phyloP scores from a whole-genome alignment of 208 protist species.

The Acanthamoeba royreba region DNA sequence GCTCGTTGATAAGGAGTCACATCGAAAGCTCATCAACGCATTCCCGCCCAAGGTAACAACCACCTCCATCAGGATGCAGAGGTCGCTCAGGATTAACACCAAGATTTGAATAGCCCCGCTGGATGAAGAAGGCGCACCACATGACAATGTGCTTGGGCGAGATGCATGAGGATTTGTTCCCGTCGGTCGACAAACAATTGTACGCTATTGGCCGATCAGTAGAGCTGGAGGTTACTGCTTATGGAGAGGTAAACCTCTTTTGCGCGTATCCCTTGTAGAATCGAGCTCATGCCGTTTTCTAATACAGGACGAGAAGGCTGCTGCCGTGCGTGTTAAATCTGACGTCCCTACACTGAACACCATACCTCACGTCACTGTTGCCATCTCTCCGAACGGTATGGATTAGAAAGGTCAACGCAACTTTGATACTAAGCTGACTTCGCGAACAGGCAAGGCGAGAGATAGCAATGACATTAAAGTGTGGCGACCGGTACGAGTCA shows the following conservation, averaged over 20 bases:
- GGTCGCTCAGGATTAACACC: too few relatives aligned
- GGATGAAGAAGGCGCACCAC: slow-evolving; percentile 1
- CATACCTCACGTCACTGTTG: not conserved
- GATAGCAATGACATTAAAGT: not conserved
- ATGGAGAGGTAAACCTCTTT: not conserved
- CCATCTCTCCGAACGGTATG: not conserved
- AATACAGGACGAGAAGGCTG: not conserved
- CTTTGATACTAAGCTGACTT: not conserved
- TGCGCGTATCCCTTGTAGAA: not conserved
- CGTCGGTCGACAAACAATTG: not conserved
- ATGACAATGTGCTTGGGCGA: slow-evolving; percentile 17
- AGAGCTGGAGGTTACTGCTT: not conserved
- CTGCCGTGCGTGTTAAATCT: not conserved
- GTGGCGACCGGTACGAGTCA: not conserved
- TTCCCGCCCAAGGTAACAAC: not conserved
- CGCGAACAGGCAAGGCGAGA: not conserved
- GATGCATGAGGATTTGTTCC: not conserved
- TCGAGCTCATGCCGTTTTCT: too few relatives aligned
- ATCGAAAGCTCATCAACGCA: not conserved
- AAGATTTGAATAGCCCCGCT: too few relatives aligned
- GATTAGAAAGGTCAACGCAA: not conserved
- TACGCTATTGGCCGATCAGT: not conserved
- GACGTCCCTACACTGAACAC: not conserved
- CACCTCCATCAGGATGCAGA: too few relatives aligned
- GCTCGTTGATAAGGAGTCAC: not conserved